Base-by-base conservation (phyloP, 2,329 filamentous ascomycete species). In the Trichophyton schoenleinii region DNA sequence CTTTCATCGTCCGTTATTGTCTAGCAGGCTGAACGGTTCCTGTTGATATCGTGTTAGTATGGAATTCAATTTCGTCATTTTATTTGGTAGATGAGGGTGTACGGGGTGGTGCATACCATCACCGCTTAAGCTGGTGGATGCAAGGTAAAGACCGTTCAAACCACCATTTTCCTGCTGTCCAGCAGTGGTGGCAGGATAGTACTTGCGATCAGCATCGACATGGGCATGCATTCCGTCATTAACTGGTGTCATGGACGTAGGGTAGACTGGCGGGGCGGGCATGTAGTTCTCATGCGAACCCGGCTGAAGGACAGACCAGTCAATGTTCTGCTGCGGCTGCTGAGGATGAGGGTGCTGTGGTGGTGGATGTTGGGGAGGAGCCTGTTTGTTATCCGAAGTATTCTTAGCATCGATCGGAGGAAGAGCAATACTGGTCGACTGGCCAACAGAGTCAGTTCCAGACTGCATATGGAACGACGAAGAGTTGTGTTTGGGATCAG, bases 221-320 rank as follows among this genome's bases (percentile, higher is more conserved):
- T 85, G 86, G 76, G 78, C 79, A 80, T 86, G 87, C 79, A 81
- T 83, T 79, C 78, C 80, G 79, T 83, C 87, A 80, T 85, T 85
- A 75, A 80, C 84, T 78, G 85, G 81, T 74, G 81, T 80, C 81
- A 82, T 79, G 79, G 86, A 86, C 80, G 85, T 72, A 73, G 80
- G 77, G 76, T 82, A 84, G 72, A 81, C 79, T 72, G 78, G 78
- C 76, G 78, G 78, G 75, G 79, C 82, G 13, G 49, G 31, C 78
- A 82, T 81, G 76, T 83, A 85, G 74, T 80, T 78, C 75, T 84
- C 79, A 75, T 86, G 83, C 77, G 83, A 80, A 81, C 84, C 85
- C 78, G 85, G 75, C 78, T 86, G 86, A 79, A 89, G 89, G 84
- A 90, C 87, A 73, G 87, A 82, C 87, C 87, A 90, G 77, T 89